A percentile compares a stretch with the other conserved stretches of the same genome.
Evolutionary conservation across 371 early-diverging fungal genomes (phyloP).

Genomic region (Fennellomyces sp.): DNA sequence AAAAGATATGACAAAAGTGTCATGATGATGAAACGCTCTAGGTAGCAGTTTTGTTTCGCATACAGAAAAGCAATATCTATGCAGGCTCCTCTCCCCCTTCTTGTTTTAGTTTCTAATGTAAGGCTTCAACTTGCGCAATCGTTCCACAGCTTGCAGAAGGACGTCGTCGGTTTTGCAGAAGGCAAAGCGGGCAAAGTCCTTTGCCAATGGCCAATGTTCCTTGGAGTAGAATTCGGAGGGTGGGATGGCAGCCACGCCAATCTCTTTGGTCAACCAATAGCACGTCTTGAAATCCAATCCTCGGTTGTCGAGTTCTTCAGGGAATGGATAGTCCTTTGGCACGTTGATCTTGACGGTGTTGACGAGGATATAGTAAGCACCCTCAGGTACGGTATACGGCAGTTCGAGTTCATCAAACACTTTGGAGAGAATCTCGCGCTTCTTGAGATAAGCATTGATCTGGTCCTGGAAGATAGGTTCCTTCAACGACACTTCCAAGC

Average conservation of each 20-base stretch:
- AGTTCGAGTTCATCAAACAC: constrained; percentile 75
- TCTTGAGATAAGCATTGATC: constrained; percentile 64
- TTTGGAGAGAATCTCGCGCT: constrained; percentile 75
- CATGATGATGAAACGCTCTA: background rate
- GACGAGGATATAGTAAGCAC: constrained; percentile 93
- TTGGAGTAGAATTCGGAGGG: constrained; percentile 88
- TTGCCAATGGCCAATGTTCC: constrained; percentile 72
- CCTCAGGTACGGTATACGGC: constrained; percentile 87
- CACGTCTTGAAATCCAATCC: constrained; percentile 83
- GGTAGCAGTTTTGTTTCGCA: background rate
- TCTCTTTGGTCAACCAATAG: constrained; percentile 87
- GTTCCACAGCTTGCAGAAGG: constrained; percentile 74
- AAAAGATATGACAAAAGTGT: no score
- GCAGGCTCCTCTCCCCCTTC: background rate
- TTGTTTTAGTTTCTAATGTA: constrained; percentile 45
- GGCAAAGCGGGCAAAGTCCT: constrained; percentile 85
- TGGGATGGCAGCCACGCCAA: constrained; percentile 93
- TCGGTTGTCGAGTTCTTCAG: constrained; percentile 61
- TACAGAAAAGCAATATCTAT: background rate
- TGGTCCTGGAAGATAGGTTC: constrained; percentile 76
- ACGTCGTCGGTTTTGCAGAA: constrained; percentile 94
- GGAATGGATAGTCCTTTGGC: constrained; percentile 69
- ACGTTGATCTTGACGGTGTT: constrained; percentile 73
- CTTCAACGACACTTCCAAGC: constrained; percentile 69
- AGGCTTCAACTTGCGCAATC: constrained; percentile 66